Conservation (phyloP, 2,329 filamentous ascomycete species). For the Myotisia sp. region DNA sequence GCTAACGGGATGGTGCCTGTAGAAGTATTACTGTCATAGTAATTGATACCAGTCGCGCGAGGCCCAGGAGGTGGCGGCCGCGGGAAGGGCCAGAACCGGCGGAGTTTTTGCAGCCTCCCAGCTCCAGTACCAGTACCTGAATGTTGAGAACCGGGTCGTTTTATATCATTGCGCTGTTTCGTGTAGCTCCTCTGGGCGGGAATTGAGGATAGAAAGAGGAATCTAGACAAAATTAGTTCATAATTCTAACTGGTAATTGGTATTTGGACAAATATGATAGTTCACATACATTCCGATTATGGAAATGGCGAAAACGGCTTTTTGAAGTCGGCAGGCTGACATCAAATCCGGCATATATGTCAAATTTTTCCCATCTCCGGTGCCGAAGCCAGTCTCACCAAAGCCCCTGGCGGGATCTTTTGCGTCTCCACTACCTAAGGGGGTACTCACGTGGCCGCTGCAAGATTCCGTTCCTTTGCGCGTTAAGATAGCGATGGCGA, state of each 20-base stretch:
- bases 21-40: constrained; percentile 2
- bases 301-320: constrained; percentile 60
- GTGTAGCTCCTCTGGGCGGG: constrained; percentile 6
- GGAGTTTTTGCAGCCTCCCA: too few relatives aligned
- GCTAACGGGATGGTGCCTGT: constrained; percentile 8
- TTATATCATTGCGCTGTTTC: constrained; percentile 1
- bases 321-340: constrained; percentile 63
- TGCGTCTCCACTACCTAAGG: constrained; percentile 51
- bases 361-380: constrained; percentile 14
- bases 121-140: background rate
- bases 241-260: background rate
- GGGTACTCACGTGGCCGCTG: constrained; percentile 48
- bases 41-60: background rate
- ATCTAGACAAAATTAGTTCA: constrained; percentile 1
- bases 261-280: constrained; percentile 10
- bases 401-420: constrained; percentile 35
- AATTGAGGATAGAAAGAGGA: constrained; percentile 8
- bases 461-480: constrained; percentile 55
- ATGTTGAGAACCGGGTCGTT: background rate
- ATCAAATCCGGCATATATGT: constrained; percentile 25
- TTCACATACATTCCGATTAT: constrained; percentile 56
- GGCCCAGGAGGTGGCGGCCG: background rate
- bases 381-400: constrained; percentile 34
- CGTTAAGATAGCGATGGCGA: constrained; percentile 67
- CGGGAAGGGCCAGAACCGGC: constrained; percentile 1